Evolutionary conservation across 116 monocot genomes (phyloP), one percentile per base, ranked within the genome.

Genomic region (Posidonia oceanica): DNA sequence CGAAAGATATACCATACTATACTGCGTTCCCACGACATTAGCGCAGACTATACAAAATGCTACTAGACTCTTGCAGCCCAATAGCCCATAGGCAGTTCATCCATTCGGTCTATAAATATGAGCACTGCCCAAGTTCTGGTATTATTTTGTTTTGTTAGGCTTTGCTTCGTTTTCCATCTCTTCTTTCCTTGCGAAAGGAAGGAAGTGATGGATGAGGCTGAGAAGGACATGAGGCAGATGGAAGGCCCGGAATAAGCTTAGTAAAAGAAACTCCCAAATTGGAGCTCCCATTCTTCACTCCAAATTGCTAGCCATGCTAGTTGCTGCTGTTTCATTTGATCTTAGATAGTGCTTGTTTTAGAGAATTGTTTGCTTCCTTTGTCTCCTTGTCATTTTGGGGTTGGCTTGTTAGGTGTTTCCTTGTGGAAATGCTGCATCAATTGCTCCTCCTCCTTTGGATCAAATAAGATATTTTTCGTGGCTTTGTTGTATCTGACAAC

Each of bases 201-300:
- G 23, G 21, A 23, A 21, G 29, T 29, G 23, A 61, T 22, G 61
- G 61, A 61, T 29, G 61, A 12, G 14, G 22, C 61, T 13, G 61
- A 61, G 61, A 29, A 61, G 61, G 23, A 36, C 36, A 29, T 23
- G 61, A 29, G 13, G 61, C 36, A 61, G 36, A 61, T 10, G 61
- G 61, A 61, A 61, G 61, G 36, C 22, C 36, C 36, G 36, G 61
- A 61, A 61, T 15, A 21, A 36, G 61, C 8, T 14, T 4, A 11
- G 14, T 21, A 10, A 21, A 36, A 22, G 29, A 29, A 21, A 29
- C 61, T 5, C 36, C 61, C 36, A 13, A 11, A 13, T n/a, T 61
- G 61, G 61, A 29, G 61, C 61, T 61, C 61, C 61, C 61, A 61
- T 36, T 22, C 22, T 21, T 61, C 61, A 61, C 22, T 61, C 61